Conservation (phyloP, 129 eudicot genomes). For the Lactuca saligna region DNA sequence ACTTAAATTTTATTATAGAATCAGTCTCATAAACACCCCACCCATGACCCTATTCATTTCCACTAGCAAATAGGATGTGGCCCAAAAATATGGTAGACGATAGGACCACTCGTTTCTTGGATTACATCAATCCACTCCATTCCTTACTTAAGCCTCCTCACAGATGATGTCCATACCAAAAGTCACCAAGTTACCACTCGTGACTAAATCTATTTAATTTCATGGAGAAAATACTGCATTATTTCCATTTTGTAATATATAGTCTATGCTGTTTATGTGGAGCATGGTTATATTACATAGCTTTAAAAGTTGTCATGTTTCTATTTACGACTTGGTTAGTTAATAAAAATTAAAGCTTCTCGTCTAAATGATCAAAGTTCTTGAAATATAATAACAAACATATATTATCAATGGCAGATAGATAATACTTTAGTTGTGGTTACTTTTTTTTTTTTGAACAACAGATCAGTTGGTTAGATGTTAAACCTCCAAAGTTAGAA, state of each 20-base stretch:
- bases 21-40: constrained; percentile 1
- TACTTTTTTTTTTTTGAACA: too few species aligned
- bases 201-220: constrained; percentile 8
- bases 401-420: too few species aligned
- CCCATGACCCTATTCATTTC: constrained; percentile 18
- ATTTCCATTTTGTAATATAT: constrained; percentile 15
- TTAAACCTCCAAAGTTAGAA: too few species aligned
- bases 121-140: neutral
- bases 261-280: neutral
- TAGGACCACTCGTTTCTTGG: constrained; percentile 20
- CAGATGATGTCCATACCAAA: constrained; percentile 12
- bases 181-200: constrained; percentile 25
- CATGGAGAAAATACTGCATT: constrained; percentile 8
- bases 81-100: constrained; percentile 36
- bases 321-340: too few species aligned
- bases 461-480: too few species aligned
- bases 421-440: too few species aligned
- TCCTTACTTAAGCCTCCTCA: constrained; percentile 1
- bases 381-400: too few species aligned
- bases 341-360: too few species aligned
- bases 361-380: too few species aligned
- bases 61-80: constrained; percentile 25
- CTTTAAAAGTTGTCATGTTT: too few species aligned
- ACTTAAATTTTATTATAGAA: too few species aligned
- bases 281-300: too few species aligned